Conservation (phyloP, 257 asterid genomes). For the Gynochthodes officinalis region DNA sequence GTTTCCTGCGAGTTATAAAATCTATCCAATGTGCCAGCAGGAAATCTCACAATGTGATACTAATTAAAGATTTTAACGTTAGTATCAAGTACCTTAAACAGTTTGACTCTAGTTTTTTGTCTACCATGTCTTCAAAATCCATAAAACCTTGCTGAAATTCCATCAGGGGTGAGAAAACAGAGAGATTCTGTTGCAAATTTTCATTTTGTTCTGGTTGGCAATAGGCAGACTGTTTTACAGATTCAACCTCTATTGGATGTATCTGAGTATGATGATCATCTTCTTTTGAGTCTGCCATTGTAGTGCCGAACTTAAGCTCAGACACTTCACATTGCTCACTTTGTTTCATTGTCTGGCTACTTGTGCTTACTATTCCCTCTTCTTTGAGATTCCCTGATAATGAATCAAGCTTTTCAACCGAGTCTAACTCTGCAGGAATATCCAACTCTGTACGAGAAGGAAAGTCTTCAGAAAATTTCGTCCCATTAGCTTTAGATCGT, state of each 20-base stretch:
- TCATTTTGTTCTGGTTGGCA: conserved; percentile 18
- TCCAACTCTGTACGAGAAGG: conserved; percentile 29
- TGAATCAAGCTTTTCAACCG: conserved; percentile 35
- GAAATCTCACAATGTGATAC: not conserved
- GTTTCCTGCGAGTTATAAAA: not conserved
- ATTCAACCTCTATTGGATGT: conserved; percentile 17
- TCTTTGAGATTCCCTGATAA: conserved; percentile 27
- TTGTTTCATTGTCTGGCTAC: conserved; percentile 39
- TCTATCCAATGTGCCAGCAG: not conserved
- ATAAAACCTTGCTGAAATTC: conserved; percentile 32
- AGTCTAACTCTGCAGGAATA: conserved; percentile 32
- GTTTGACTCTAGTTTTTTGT: conserved; percentile 38
- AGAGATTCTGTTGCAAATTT: conserved; percentile 4
- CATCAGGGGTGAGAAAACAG: conserved; percentile 20
- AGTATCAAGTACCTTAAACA: conserved; percentile 44
- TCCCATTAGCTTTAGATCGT: conserved; percentile 11
- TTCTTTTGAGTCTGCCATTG: conserved; percentile 21
- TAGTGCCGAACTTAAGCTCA: conserved; percentile 36
- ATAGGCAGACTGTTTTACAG: conserved; percentile 2
- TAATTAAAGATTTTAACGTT: not conserved
- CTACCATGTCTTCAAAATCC: conserved; percentile 38
- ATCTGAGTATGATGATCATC: conserved; percentile 1
- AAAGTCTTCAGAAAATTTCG: conserved; percentile 21
- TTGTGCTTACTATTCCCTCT: conserved; percentile 41
- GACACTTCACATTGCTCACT: conserved; percentile 35